phyloP scores from a whole-genome alignment of 192 early-diverging fungal genomes.

The Backusella tuberculispora region DNA sequence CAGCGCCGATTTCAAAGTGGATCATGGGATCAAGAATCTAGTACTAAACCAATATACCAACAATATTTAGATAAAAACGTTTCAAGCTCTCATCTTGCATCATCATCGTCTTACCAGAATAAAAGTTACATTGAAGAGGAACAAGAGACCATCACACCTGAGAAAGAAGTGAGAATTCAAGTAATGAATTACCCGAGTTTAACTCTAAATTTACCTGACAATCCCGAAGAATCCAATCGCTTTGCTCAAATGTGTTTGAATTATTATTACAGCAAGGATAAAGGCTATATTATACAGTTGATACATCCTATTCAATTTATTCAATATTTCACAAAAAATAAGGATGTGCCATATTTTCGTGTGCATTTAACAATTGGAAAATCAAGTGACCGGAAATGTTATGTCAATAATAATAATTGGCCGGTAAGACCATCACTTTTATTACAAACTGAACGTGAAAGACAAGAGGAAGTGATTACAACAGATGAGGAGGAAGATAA shows the following conservation, averaged over 20 bases:
- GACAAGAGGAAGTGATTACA: not conserved
- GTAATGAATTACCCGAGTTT: not conserved
- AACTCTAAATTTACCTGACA: not conserved
- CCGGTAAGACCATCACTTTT: conserved; percentile 2
- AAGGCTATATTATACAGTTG: conserved; percentile 1
- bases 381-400: not conserved
- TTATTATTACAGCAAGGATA: conserved; percentile 2
- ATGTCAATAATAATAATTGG: conserved; percentile 19
- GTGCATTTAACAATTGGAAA: not conserved
- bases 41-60: not conserved
- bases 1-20: not conserved
- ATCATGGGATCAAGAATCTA: not conserved
- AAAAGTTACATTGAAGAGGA: not conserved
- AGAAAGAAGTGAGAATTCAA: conserved; percentile 10
- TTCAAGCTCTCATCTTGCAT: conserved; percentile 4
- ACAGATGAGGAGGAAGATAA: not conserved
- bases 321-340: conserved; percentile 1
- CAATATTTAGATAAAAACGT: not conserved
- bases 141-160: not conserved
- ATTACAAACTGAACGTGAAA: not conserved
- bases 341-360: not conserved
- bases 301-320: conserved; percentile 18
- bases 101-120: not conserved
- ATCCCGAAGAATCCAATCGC: not conserved
- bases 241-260: conserved; percentile 18